Evolutionary conservation across 768 basidiomycete genomes (phyloP), one percentile per base, ranked within the genome.

Genomic region (Suillus fuscotomentosus): DNA sequence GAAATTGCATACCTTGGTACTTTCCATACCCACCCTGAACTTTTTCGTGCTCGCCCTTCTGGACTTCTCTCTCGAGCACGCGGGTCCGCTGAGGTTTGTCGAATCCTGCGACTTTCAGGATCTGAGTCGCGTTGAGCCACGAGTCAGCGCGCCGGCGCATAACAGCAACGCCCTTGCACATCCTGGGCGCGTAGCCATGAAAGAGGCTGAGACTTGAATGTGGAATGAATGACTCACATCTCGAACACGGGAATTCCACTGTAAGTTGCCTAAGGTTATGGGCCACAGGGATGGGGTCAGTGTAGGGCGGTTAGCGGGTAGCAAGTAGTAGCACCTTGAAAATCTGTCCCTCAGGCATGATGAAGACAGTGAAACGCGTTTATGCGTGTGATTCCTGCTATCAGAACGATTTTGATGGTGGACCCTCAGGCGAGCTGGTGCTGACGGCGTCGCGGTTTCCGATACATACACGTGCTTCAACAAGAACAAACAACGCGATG

Each of bases 21-120:
- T 99, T 99, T 69, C 97, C 97, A 76, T 99, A 99, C 3, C 97
- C 97, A 27, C 97, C 97, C 76, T 99, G 97, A 0, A 99, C 96
- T 76, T 99, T 99, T 79, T 99, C 97, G 76, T 99, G 97, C 70
- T 95, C 93, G 34, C 96, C 97, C 75, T 99, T 99, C 76, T 99
- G 97, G 8, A 99, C 90, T 78, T 99, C 97, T 68, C 97, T 87
- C 77, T 99, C 97, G 51, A 99, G 84, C 17, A 99, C 96, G 62
- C 97, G 89, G 65, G 97, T 99, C 57, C 97, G 84, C 75, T 99
- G 97, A 1, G 97, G 97, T 76, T 99, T 99, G 80, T 99, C 97
- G 70, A 99, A 99, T 11, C 97, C 97, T 36, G 96, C 97, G 70
- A 99, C 97, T 77, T 99, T 99, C 72, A 99, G 87, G 68, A 99